phyloP scores from a whole-genome alignment of 192 early-diverging fungal species.

The Oehlia diaphana region DNA sequence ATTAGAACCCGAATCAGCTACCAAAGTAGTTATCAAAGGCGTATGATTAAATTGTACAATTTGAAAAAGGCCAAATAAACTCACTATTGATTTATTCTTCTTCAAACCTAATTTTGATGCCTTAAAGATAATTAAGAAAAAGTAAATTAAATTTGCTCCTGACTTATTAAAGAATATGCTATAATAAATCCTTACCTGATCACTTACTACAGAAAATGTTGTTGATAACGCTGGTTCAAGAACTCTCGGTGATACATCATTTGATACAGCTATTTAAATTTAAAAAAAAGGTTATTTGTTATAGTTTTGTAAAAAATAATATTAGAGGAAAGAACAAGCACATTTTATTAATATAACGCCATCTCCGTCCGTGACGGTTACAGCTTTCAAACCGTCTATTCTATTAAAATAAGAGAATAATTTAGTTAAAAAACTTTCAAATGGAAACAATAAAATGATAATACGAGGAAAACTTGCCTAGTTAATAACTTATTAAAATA shows the following conservation, averaged over 20 bases:
- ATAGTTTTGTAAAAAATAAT: not conserved
- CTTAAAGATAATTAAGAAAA: conserved; percentile 25
- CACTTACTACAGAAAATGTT: conserved; percentile 60
- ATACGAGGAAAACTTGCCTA: not conserved
- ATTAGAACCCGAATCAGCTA: conserved; percentile 54
- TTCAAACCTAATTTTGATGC: conserved; percentile 64
- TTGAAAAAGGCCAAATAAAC: conserved; percentile 56
- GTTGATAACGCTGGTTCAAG: conserved; percentile 57
- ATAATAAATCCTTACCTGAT: conserved; percentile 51
- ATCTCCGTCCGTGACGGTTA: conserved; percentile 57
- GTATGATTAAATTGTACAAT: conserved; percentile 62
- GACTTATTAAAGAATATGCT: conserved; percentile 35
- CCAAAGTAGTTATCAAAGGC: conserved; percentile 60
- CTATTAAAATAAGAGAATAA: not conserved
- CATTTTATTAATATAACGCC: conserved; percentile 61
- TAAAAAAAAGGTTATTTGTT: not conserved
- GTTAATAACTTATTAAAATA: conserved; percentile 25
- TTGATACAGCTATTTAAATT: conserved; percentile 26
- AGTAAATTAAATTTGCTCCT: not conserved
- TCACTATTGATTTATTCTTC: conserved; percentile 59
- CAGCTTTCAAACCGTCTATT: conserved; percentile 30
- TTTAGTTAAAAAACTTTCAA: not conserved
- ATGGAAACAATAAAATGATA: not conserved
- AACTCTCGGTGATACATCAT: conserved; percentile 41
- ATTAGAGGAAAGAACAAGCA: conserved; percentile 22